These are phyloP conservation scores for Suillus subalutaceus DNA, from an alignment of 768 basidiomycete genomes.

Conservation along the genomic window DNA sequence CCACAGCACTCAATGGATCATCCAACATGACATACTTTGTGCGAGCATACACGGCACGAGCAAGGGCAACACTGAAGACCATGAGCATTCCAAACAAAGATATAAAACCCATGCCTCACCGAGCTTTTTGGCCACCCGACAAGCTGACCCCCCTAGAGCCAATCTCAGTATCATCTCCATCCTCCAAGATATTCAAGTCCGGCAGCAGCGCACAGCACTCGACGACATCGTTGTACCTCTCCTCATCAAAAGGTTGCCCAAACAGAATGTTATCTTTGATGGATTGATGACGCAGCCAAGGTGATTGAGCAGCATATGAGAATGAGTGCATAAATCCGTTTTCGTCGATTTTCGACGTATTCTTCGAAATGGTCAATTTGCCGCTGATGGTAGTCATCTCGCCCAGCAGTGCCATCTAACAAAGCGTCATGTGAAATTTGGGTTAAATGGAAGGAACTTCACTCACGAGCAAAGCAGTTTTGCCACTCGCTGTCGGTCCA, in stretches of 20 bases:
- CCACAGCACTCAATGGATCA: slow-evolving; percentile 82
- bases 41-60: slow-evolving; percentile 77
- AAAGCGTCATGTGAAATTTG: not conserved
- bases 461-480: slow-evolving; percentile 48
- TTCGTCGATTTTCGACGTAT: slow-evolving; percentile 56
- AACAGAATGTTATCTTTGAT: slow-evolving; percentile 85
- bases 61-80: slow-evolving; percentile 68
- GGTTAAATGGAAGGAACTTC: not conserved
- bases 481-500: slow-evolving; percentile 52
- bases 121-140: slow-evolving; percentile 83
- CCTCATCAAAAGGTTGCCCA: slow-evolving; percentile 68
- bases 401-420: slow-evolving; percentile 39
- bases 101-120: slow-evolving; percentile 41
- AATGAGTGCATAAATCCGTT: slow-evolving; percentile 63
- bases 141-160: slow-evolving; percentile 72
- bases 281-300: slow-evolving; percentile 71
- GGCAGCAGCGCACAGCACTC: slow-evolving; percentile 81
- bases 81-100: slow-evolving; percentile 13
- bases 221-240: slow-evolving; percentile 75
- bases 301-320: slow-evolving; percentile 74
- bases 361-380: slow-evolving; percentile 46
- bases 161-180: slow-evolving; percentile 86
- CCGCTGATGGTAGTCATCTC: slow-evolving; percentile 42
- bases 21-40: slow-evolving; percentile 76
- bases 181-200: slow-evolving; percentile 83